A percentile compares a stretch with the other conserved stretches of the same genome.
phyloP scores from a whole-genome alignment of 2,329 filamentous ascomycete genomes.

The Paracoccidioides brasiliensis region DNA sequence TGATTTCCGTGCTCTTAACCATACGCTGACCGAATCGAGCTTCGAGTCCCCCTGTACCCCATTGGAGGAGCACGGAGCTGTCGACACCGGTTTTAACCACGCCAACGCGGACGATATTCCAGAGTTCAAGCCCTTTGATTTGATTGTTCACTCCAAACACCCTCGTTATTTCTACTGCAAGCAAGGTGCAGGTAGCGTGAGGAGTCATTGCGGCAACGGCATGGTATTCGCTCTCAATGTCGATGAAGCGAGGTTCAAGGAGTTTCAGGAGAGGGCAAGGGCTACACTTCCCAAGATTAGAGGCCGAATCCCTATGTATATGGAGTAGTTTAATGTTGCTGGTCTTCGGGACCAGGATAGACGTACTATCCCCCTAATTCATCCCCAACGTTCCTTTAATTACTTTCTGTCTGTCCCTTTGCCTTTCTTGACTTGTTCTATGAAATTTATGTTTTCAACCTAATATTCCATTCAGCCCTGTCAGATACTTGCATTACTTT shows the following conservation, averaged over 20 bases:
- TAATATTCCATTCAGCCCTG: too few species aligned
- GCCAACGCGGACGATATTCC: conserved; percentile 57
- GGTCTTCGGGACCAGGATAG: background rate
- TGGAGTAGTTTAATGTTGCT: background rate
- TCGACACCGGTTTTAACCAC: conserved; percentile 58
- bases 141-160: conserved; percentile 30
- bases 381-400: too few species aligned
- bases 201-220: conserved; percentile 55
- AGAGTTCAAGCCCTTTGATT: conserved; percentile 41
- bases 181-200: conserved; percentile 30
- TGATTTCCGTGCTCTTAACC: conserved; percentile 58
- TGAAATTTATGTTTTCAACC: too few species aligned
- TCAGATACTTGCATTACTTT: too few species aligned
- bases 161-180: conserved; percentile 68
- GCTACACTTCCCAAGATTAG: conserved; percentile 16
- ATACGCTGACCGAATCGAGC: conserved; percentile 60
- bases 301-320: background rate
- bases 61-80: conserved; percentile 42
- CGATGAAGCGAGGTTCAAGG: conserved; percentile 55
- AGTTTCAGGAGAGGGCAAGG: conserved; percentile 57
- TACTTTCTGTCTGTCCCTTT: too few species aligned
- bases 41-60: conserved; percentile 55
- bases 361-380: background rate
- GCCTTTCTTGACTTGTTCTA: too few species aligned
- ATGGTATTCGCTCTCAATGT: conserved; percentile 74